These are phyloP conservation scores for Begonia loranthoides DNA, from an alignment of 306 rosid genomes.

Conservation along the genomic window DNA sequence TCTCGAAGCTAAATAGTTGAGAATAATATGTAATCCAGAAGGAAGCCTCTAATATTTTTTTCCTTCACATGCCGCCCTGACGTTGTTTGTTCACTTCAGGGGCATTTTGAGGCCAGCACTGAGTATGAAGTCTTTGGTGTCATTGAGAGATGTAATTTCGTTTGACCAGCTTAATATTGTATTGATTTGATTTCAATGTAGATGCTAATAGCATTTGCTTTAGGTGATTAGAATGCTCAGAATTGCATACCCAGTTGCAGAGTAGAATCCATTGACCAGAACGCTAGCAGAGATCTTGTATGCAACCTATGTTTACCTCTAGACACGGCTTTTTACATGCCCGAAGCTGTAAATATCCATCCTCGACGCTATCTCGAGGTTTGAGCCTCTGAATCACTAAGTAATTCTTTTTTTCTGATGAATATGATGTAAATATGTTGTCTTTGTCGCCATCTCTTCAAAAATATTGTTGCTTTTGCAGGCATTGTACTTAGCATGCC, in stretches of 20 bases:
- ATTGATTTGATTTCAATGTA: neutral
- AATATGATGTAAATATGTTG: neutral
- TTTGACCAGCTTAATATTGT: slow-evolving; percentile 10
- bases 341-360: slow-evolving; percentile 65
- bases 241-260: slow-evolving; percentile 68
- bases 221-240: slow-evolving; percentile 52
- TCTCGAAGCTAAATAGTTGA: too few relatives aligned
- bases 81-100: slow-evolving; percentile 42
- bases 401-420: neutral
- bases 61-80: neutral
- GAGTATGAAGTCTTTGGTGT: slow-evolving; percentile 47
- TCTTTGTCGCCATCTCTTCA: neutral
- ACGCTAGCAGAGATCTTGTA: slow-evolving; percentile 43
- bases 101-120: slow-evolving; percentile 85
- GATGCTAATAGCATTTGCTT: slow-evolving; percentile 9
- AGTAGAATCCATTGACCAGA: slow-evolving; percentile 40
- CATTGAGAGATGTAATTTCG: slow-evolving; percentile 47
- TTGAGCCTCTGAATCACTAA: slow-evolving; percentile 3
- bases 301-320: slow-evolving; percentile 43
- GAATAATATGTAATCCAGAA: too few relatives aligned
- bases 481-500: slow-evolving; percentile 69
- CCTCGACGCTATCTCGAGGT: slow-evolving; percentile 74
- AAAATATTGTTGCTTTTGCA: slow-evolving; percentile 3
- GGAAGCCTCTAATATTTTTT: too few relatives aligned
- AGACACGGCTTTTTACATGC: slow-evolving; percentile 68